Base-by-base conservation (phyloP, 225 moss, liverwort and hornwort genomes). In the Sphagnum tenellum region DNA sequence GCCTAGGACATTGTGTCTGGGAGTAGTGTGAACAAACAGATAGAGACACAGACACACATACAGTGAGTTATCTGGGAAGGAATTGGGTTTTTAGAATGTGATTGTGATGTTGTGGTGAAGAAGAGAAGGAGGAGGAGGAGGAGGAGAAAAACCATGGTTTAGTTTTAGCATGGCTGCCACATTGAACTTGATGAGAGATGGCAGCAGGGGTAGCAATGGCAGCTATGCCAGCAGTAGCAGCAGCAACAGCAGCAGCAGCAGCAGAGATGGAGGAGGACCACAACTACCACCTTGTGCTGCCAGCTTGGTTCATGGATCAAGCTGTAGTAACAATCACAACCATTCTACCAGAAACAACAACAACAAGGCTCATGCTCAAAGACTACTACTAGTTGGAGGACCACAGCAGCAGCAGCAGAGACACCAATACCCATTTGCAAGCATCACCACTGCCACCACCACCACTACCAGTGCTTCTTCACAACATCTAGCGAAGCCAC, bases 311-410 rank as follows among this genome's bases (percentile, higher is more conserved):
- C 44, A 3, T 7, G 45, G 3, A 52, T 5, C 52, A 52, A 52
- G 45, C 61, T 61, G 2, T 5, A 9, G 10, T 10, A 46, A 11
- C 4, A 4, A 46, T 10, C 45, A 45, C 11, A 0, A 8, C 45
- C 4, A 4, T 8, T 2, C 1, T 9, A 46, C 10, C 46, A 7
- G 3, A 61, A 8, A 44, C 7, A 46, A 61, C 7, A 46, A 61
- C 45, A 3, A 29, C 29, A 69, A 81, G 77, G 67, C 70, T 50
- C 72, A 72, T 62, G 75, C 72, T 13, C 78, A 78, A 63, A 62
- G 82, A 13, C 70, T 78, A 1, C 73, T 82, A 8, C 44, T 68
- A 46, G 70, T 71, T 12, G 70, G 29, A 29, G 69, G n/a, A 47
- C 81, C 46, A 53, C 77, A 13, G 75, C 73, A 3, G 59, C 49